Evolutionary conservation across 768 basidiomycete species (phyloP).

Genomic region (Kwoniella heveanensis): DNA sequence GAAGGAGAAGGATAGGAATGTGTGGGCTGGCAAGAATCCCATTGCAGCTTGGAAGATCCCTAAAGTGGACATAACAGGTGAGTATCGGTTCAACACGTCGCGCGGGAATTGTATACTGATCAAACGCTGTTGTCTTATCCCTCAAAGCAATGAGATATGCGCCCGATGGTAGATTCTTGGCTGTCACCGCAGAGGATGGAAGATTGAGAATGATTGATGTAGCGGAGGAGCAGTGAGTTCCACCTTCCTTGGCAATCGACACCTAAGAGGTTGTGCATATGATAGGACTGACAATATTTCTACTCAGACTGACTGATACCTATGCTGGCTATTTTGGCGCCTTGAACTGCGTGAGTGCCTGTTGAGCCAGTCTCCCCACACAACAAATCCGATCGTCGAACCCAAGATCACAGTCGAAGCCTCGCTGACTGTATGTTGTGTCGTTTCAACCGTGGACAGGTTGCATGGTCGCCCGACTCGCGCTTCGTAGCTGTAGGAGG

Average conservation of each 20-base stretch:
- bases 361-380: too few relatives aligned
- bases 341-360: slow-evolving; percentile 65
- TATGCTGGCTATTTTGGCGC: slow-evolving; percentile 95
- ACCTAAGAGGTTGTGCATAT: too few relatives aligned
- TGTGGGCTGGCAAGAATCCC: slow-evolving; percentile 55
- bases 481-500: slow-evolving; percentile 92
- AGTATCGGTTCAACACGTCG: too few relatives aligned
- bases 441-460: slow-evolving; percentile 14
- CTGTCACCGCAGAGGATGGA: slow-evolving; percentile 89
- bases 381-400: too few relatives aligned
- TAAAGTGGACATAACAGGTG: slow-evolving; percentile 38
- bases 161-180: slow-evolving; percentile 87
- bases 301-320: slow-evolving; percentile 80
- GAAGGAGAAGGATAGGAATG: slow-evolving; percentile 32
- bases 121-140: background rate
- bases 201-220: slow-evolving; percentile 87
- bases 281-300: too few relatives aligned
- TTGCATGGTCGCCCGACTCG: slow-evolving; percentile 94
- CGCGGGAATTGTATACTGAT: too few relatives aligned
- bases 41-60: slow-evolving; percentile 48
- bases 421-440: too few relatives aligned
- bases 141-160: slow-evolving; percentile 82
- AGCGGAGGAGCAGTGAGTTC: slow-evolving; percentile 73
- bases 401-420: background rate
- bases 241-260: too few relatives aligned